These are phyloP conservation scores for Pinus albicaulis DNA, from an alignment of 75 land plant genomes.

Conservation along the genomic window DNA sequence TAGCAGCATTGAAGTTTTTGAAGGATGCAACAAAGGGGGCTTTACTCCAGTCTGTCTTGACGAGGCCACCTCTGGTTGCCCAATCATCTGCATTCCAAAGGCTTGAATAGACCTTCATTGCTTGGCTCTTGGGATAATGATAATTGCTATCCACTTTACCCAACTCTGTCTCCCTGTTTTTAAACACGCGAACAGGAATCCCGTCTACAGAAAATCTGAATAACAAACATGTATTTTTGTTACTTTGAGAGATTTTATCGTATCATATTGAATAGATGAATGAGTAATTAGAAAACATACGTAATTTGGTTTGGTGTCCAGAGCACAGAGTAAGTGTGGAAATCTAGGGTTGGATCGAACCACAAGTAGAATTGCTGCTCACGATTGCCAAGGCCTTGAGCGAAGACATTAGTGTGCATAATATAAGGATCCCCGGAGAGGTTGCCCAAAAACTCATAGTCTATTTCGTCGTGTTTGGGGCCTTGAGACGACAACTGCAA, in stretches of 20 bases:
- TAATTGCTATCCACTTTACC: background rate
- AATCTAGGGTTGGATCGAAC: slow-evolving; percentile 27
- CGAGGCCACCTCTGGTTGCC: slow-evolving; percentile 12
- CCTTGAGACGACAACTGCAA: slow-evolving; percentile 21
- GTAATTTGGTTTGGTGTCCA: slow-evolving; percentile 29
- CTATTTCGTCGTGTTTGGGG: slow-evolving; percentile 21
- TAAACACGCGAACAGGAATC: slow-evolving; percentile 39
- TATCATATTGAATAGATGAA: too few relatives aligned
- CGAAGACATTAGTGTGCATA: slow-evolving; percentile 30
- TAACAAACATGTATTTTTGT: background rate
- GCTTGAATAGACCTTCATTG: background rate
- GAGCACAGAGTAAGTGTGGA: slow-evolving; percentile 26
- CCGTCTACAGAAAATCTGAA: slow-evolving; percentile 51
- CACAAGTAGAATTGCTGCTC: slow-evolving; percentile 20
- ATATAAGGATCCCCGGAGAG: slow-evolving; percentile 23
- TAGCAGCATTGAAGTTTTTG: background rate
- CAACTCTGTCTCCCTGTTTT: slow-evolving; percentile 21
- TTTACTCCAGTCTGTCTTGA: background rate
- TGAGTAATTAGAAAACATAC: slow-evolving; percentile 1
- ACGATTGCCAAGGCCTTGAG: slow-evolving; percentile 14
- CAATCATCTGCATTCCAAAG: slow-evolving; percentile 27
- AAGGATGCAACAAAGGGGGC: background rate
- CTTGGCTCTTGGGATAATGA: background rate
- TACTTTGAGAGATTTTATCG: too few relatives aligned
- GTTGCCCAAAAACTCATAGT: slow-evolving; percentile 29